Base-by-base conservation (phyloP, 2,329 filamentous ascomycete species). In the Colletotrichum higginsianum region DNA sequence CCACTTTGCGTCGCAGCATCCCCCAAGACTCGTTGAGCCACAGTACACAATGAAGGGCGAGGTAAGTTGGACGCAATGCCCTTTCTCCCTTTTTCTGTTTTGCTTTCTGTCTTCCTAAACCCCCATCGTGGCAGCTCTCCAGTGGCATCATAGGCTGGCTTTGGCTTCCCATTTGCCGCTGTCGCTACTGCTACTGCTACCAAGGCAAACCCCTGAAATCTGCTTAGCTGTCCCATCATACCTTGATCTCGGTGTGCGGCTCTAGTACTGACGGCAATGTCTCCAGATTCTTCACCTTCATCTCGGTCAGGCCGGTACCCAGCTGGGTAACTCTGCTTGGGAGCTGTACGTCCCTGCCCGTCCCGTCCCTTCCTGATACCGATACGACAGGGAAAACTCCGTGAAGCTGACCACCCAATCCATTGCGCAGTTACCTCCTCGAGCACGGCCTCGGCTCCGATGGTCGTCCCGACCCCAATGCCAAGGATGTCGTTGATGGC, bases 271-370 rank as follows among this genome's bases (percentile, higher is more conserved):
- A 66, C 21, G 21, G n/a, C 23, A 53, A 44, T 67, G 11, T 49
- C 69, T 61, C 64, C 74, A 90, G 89, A 87, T 91, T 83, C 85
- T 90, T 83, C 89, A 91, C 83, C 84, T 91, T 80, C 89, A 91
- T 81, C 82, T 90, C 78, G 89, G 89, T 82, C 89, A 93, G 87
- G 91, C 91, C 84, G 91, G 91, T 84, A 89, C 87, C 80, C 91
- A 93, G 89, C 90, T 93, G 75, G 91, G 91, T 80, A 92, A 92
- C 87, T 91, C 90, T 80, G 91, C 91, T 77, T 93, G 91, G 91
- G 91, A 93, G 84, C 90, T 93, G 91, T 93, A 88, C 80, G 91
- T 86, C 30, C 74, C 67, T 35, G 58, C 50, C 38, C 57, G 42
- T 40, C 49, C 56, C 58, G n/a, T 64, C 26, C 44, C 38, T 52